Conservation (phyloP, 1,284 basidiomycete genomes). For the Ganoderma resinaceum region DNA sequence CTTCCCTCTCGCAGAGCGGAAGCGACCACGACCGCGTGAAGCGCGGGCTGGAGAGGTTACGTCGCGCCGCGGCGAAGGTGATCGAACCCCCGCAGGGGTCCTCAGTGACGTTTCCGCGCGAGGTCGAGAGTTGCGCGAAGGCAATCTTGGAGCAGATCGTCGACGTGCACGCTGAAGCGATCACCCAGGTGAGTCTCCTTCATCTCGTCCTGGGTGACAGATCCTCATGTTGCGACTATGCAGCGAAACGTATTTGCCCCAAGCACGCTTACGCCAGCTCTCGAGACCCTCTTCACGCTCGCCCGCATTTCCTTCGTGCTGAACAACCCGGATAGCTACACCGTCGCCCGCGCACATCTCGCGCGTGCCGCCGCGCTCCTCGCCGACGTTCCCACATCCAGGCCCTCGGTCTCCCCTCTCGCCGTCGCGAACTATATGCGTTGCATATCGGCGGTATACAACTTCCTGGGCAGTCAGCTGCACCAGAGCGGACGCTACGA, state of each 20-base stretch:
- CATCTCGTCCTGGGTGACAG: too few relatives aligned
- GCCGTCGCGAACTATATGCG: conserved; percentile 59
- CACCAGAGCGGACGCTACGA: conserved; percentile 68
- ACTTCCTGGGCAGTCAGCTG: conserved; percentile 67
- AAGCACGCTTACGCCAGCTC: conserved; percentile 53
- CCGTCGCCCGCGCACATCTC: conserved; percentile 55
- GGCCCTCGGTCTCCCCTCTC: not conserved
- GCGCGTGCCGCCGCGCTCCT: conserved; percentile 44
- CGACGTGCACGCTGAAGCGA: conserved; percentile 40
- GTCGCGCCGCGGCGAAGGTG: conserved; percentile 53
- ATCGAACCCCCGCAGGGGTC: conserved; percentile 44
- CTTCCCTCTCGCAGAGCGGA: conserved; percentile 17
- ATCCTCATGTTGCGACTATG: not conserved
- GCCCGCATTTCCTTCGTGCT: conserved; percentile 55
- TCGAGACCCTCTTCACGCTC: conserved; percentile 70
- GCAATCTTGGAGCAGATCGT: conserved; percentile 42
- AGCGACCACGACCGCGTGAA: conserved; percentile 55
- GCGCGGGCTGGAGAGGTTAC: conserved; percentile 64
- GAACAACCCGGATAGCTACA: conserved; percentile 59
- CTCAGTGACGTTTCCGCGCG: conserved; percentile 12
- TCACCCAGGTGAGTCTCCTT: conserved; percentile 20
- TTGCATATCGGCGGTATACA: conserved; percentile 71
- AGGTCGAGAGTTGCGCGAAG: conserved; percentile 24
- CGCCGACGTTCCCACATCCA: conserved; percentile 1
- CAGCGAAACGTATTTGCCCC: conserved; percentile 38